phyloP scores from a whole-genome alignment of 352 stramenopile genomes.

The Globisporangium paroecandrum region DNA sequence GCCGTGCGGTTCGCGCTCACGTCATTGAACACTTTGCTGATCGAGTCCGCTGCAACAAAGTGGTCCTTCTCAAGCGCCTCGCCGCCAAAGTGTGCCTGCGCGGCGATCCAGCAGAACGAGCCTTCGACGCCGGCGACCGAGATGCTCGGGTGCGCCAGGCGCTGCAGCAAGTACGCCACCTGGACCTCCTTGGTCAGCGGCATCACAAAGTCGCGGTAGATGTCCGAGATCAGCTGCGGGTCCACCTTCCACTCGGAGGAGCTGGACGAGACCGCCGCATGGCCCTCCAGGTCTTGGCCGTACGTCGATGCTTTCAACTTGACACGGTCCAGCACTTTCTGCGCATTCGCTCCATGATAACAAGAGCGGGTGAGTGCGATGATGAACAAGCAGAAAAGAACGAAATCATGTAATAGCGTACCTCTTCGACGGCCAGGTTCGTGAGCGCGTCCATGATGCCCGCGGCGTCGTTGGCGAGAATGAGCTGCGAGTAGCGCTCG shows the following conservation, averaged over 20 bases:
- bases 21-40: slow-evolving; percentile 76
- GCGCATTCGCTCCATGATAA: neutral
- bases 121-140: slow-evolving; percentile 62
- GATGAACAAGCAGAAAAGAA: neutral
- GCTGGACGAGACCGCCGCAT: slow-evolving; percentile 23
- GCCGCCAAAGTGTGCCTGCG: slow-evolving; percentile 60
- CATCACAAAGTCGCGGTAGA: slow-evolving; percentile 98
- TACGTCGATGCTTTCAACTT: slow-evolving; percentile 97
- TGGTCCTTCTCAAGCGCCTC: slow-evolving; percentile 43
- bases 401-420: slow-evolving; percentile 16
- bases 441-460: slow-evolving; percentile 97
- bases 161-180: slow-evolving; percentile 89
- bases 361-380: neutral
- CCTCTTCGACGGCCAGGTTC: slow-evolving; percentile 91
- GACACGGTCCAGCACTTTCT: slow-evolving; percentile 90
- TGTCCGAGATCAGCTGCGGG: slow-evolving; percentile 93
- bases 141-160: slow-evolving; percentile 74
- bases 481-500: slow-evolving; percentile 91
- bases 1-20: slow-evolving; percentile 78
- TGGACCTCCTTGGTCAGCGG: slow-evolving; percentile 99
- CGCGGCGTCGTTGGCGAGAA: slow-evolving; percentile 89
- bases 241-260: slow-evolving; percentile 91
- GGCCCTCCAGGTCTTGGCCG: slow-evolving; percentile 77
- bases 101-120: slow-evolving; percentile 76
- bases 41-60: slow-evolving; percentile 52